These are phyloP conservation scores for Linum tenue DNA, from an alignment of 345 rosid genomes.

Conservation along the genomic window DNA sequence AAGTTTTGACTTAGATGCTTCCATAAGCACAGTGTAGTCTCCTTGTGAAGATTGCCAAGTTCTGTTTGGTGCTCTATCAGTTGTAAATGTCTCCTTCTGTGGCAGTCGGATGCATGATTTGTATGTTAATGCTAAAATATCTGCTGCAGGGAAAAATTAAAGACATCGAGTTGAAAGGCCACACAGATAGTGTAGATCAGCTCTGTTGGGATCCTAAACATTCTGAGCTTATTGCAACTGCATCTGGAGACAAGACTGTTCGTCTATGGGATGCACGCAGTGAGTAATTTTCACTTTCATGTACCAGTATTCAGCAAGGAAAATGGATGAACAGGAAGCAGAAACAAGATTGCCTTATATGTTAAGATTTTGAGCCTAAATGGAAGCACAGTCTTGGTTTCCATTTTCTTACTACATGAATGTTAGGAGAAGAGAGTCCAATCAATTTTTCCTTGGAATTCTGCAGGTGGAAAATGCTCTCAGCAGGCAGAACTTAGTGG, in stretches of 20 bases:
- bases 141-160: constrained; percentile 66
- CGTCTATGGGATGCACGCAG: constrained; percentile 99
- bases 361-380: no score
- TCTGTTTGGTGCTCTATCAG: background rate
- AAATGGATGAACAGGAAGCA: background rate
- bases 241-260: constrained; percentile 96
- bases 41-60: background rate
- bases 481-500: constrained; percentile 95
- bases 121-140: background rate
- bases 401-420: no score
- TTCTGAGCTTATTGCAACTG: constrained; percentile 86
- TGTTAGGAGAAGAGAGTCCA: background rate
- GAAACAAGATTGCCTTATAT: background rate
- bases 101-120: background rate
- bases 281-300: constrained; percentile 29
- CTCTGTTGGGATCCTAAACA: constrained; percentile 99
- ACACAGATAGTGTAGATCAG: constrained; percentile 98
- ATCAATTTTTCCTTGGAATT: background rate
- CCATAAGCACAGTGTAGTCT: background rate
- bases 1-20: no score
- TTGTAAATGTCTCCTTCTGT: background rate
- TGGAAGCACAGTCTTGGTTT: background rate
- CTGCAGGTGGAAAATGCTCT: constrained; percentile 87
- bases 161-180: constrained; percentile 90
- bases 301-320: background rate